phyloP scores from a whole-genome alignment of 345 rosid species.

The Murraya paniculata region DNA sequence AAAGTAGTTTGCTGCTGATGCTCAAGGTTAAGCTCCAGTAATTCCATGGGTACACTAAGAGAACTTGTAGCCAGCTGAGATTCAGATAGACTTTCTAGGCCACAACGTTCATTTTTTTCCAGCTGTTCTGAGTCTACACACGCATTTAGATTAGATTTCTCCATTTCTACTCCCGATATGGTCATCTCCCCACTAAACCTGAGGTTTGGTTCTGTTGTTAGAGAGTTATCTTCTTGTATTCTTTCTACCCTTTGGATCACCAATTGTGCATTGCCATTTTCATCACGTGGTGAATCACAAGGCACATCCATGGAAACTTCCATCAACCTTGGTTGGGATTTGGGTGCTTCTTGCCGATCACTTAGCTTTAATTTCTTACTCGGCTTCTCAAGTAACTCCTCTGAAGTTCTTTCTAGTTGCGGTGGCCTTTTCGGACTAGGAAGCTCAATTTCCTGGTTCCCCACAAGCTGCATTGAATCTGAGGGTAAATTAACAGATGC shows the following conservation, averaged over 20 bases:
- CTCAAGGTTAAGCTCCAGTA: not conserved
- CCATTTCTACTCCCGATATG: not conserved
- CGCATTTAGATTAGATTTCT: not conserved
- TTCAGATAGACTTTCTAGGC: not conserved
- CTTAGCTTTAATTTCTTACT: slow-evolving; percentile 11
- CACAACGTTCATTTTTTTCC: not conserved
- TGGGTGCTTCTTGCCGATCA: slow-evolving; percentile 1
- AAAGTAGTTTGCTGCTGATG: not conserved
- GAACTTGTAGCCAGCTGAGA: not conserved
- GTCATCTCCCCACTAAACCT: not conserved
- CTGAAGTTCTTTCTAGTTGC: slow-evolving; percentile 5
- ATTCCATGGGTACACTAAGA: not conserved
- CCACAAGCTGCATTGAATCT: not conserved
- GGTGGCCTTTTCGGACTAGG: slow-evolving; percentile 12
- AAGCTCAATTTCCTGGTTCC: not conserved
- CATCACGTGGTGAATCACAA: not conserved
- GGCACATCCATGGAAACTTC: not conserved
- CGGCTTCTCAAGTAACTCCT: not conserved
- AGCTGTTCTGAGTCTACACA: not conserved
- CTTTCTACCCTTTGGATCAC: not conserved
- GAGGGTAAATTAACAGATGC: not conserved
- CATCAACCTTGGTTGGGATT: not conserved
- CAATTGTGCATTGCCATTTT: not conserved
- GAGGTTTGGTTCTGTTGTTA: not conserved
- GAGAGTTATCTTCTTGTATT: not conserved